Base-by-base conservation (phyloP, 768 basidiomycete species). In the Phylloporus scabripes region DNA sequence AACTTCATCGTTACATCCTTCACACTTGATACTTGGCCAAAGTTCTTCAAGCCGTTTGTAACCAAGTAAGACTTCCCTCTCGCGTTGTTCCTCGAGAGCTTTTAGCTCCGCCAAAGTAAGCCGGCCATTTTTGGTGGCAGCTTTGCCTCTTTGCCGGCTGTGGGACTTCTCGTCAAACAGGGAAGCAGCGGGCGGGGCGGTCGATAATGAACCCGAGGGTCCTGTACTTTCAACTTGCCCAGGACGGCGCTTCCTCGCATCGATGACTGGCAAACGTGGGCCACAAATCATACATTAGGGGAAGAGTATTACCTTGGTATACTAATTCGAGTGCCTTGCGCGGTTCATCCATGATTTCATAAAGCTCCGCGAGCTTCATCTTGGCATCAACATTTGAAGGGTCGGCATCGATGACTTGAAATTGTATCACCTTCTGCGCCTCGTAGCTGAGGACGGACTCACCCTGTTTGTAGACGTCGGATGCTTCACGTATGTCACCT, bases 321-420 rank as follows among this genome's bases (percentile, higher is more conserved):
- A 60, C 59, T 3, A 96, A 69, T 7, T 87, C 83, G 0, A 96
- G 74, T 0, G 95, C 95, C 60, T 85, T 85, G 14, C 82, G 73
- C 1, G 87, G 82, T 54, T 92, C 81, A 95, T 86, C 82, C 55
- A 85, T 69, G 10, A 89, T 82, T 65, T 99, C 95, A 55, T 92
- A 90, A 12, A 93, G 80, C 54, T 89, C 89, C 0, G 94, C 95
- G 0, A 97, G 76, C 53, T 89, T 87, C 78, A 94, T 83, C 83
- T 92, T 92, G 23, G 84, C 85, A 24, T 93, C 88, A 58, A 82
- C 80, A 56, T 90, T 79, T 0, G 76, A 74, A 0, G 90, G 84
- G 62, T 93, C 87, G 1, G 79, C 80, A 4, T 76, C 72, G 15
- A 86, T 73, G 26, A 94, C 93, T 95, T 55, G 7, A 18, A 26